A percentile compares a stretch with the other conserved stretches of the same genome.
These are phyloP conservation scores for Skeletonema grethae DNA, from an alignment of 108 stramenopile species.

Conservation along the genomic window DNA sequence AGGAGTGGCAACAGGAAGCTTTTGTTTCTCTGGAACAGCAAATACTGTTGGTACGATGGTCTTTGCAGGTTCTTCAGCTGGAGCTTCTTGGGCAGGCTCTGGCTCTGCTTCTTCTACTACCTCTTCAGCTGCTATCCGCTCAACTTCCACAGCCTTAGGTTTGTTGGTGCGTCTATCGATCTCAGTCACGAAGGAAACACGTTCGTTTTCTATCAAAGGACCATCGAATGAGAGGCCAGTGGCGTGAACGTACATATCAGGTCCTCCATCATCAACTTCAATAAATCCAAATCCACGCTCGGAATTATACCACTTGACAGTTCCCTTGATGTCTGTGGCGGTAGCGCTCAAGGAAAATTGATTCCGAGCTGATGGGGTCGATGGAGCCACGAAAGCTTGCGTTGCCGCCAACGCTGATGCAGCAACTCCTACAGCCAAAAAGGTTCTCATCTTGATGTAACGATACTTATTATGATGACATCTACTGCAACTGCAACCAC, in stretches of 20 bases:
- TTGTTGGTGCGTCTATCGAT: constrained; percentile 40
- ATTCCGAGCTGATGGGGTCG: background rate
- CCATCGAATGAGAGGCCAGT: constrained; percentile 29
- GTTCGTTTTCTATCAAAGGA: constrained; percentile 30
- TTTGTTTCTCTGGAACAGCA: background rate
- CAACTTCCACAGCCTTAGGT: constrained; percentile 40
- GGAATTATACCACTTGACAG: constrained; percentile 47
- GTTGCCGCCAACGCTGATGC: background rate
- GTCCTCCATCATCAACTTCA: constrained; percentile 41
- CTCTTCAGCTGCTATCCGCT: constrained; percentile 10
- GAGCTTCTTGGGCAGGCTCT: background rate
- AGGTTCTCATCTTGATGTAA: background rate
- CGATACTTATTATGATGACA: too few relatives aligned
- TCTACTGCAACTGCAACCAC: too few relatives aligned
- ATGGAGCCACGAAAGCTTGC: constrained; percentile 1
- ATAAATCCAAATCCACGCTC: constrained; percentile 46
- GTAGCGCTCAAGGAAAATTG: constrained; percentile 3
- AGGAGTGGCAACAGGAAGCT: background rate
- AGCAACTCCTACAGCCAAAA: constrained; percentile 1
- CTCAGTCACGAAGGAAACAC: constrained; percentile 26
- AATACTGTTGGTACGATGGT: background rate
- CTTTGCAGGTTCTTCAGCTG: background rate
- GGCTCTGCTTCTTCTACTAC: background rate
- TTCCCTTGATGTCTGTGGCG: constrained; percentile 30
- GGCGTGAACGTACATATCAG: constrained; percentile 50